Evolutionary conservation across 2,329 filamentous ascomycete genomes (phyloP).

Genomic region (Ramularia collo-cygni): DNA sequence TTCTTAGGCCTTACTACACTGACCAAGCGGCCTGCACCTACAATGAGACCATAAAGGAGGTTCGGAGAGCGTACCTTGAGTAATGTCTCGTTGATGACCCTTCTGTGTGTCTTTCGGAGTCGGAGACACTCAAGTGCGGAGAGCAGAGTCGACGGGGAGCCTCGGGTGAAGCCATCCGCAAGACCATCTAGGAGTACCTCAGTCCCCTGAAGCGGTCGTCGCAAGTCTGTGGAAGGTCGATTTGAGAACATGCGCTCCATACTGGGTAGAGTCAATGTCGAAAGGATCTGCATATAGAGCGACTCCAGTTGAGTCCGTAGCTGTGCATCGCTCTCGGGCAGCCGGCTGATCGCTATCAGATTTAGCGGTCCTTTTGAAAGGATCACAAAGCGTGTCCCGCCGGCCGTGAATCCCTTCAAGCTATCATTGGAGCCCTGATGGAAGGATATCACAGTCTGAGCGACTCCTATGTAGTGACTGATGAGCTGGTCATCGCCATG

Average conservation of each 20-base stretch:
- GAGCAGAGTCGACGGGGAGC: constrained; percentile 80
- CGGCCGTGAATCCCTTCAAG: constrained; percentile 80
- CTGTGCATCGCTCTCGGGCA: constrained; percentile 88
- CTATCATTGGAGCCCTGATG: constrained; percentile 75
- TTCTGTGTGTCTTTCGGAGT: constrained; percentile 78
- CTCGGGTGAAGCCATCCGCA: constrained; percentile 88
- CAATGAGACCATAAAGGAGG: constrained; percentile 85
- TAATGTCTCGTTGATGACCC: constrained; percentile 79
- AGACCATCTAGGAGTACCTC: constrained; percentile 85
- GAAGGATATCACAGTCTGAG: constrained; percentile 97
- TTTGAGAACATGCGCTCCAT: constrained; percentile 82
- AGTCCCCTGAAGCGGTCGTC: constrained; percentile 83
- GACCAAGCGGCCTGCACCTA: constrained; percentile 85
- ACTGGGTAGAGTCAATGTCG: constrained; percentile 82
- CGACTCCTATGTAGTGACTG: constrained; percentile 87
- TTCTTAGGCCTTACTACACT: constrained; percentile 91
- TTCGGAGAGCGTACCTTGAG: constrained; percentile 70
- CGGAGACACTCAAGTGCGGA: constrained; percentile 91
- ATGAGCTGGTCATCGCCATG: constrained; percentile 87
- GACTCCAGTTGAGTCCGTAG: constrained; percentile 83
- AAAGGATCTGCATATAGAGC: constrained; percentile 96
- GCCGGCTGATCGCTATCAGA: constrained; percentile 83
- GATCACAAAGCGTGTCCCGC: constrained; percentile 76
- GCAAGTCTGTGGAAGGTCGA: constrained; percentile 87
- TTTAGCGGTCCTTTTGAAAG: constrained; percentile 80